A percentile compares a stretch with the other conserved stretches of the same genome.
These are phyloP conservation scores for Pseudoscleropodium purum DNA, from an alignment of 225 moss, liverwort and hornwort genomes.

Conservation along the genomic window DNA sequence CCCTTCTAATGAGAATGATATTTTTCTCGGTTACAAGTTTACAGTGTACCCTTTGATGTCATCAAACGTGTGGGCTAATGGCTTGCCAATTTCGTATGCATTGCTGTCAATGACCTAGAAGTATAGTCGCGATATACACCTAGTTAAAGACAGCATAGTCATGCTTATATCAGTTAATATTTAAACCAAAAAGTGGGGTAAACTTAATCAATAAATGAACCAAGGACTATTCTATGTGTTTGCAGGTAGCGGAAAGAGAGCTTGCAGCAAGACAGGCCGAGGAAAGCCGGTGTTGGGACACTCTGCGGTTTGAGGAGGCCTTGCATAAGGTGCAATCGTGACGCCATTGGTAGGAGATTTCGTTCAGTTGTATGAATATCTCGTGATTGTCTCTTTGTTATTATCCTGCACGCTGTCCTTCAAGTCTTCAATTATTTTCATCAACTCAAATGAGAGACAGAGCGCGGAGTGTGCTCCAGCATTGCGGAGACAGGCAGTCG, in stretches of 20 bases:
- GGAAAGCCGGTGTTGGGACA: conserved; percentile 62
- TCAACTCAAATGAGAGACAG: conserved; percentile 3
- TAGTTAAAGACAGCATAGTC: not conserved
- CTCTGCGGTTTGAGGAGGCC: conserved; percentile 60
- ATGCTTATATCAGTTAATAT: not conserved
- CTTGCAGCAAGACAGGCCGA: conserved; percentile 41
- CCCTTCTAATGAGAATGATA: not conserved
- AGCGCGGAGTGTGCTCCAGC: conserved; percentile 27
- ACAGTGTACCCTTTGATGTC: not conserved
- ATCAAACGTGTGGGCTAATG: not conserved
- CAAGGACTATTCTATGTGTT: not conserved
- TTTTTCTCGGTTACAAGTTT: not conserved
- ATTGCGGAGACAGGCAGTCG: conserved; percentile 33
- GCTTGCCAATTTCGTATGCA: not conserved
- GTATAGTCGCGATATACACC: not conserved
- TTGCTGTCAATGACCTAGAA: not conserved
- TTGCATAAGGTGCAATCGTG: conserved; percentile 49
- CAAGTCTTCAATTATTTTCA: not conserved
- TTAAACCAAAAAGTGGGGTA: not conserved
- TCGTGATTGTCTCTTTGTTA: not conserved
- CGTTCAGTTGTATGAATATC: not conserved
- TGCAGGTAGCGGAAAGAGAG: conserved; percentile 46
- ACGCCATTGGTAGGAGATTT: not conserved
- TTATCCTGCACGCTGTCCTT: not conserved
- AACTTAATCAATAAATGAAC: not conserved